Base-by-base conservation (phyloP, 345 rosid species). In the Hibiscus syriacus region DNA sequence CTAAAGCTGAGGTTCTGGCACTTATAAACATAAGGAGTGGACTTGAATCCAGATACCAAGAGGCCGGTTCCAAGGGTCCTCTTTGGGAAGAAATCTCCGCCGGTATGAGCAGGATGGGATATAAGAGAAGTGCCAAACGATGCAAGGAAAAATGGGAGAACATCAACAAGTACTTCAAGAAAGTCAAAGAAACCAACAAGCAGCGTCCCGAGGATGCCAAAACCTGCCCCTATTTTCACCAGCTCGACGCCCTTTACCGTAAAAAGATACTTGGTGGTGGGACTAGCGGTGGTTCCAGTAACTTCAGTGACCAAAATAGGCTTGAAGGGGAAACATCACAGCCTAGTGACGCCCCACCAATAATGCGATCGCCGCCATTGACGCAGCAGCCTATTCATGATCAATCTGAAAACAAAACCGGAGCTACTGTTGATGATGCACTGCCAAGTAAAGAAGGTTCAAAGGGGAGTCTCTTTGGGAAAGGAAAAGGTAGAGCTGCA, bases 71-170 rank as follows among this genome's bases (percentile, higher is more conserved):
- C 0, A 90, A 90, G 67, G 96, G 90, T 68, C 93, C 92, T 32
- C 61, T 90, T 30, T 90, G 96, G 96, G 91, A 87, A 78, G 96
- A 90, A 76, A 84, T 87, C 34, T 85, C 93, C 3, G 70, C 78
- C 0, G 84, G 83, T 38, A 87, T 90, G 93, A 72, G 46, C 64
- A 75, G 84, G 59, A 70, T 81, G 78, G 97, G 97, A 0, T 88
- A 86, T 79, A 85, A 81, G 27, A 74, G 97, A 43, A 87, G 62
- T 68, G 73, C 97, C 1, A 90, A 90, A 61, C 74, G 96, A 75
- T 90, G 97, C 75, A 90, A 90, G 72, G 95, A 90, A 76, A 90
- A 90, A 71, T 90, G 97, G 97, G 97, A 90, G 73, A 90, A 90
- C 72, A 90, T 90, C 55, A 90, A 90, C 81, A 90, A 90, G 61